phyloP scores from a whole-genome alignment of 441 rosid genomes.

The Brassica balearica region DNA sequence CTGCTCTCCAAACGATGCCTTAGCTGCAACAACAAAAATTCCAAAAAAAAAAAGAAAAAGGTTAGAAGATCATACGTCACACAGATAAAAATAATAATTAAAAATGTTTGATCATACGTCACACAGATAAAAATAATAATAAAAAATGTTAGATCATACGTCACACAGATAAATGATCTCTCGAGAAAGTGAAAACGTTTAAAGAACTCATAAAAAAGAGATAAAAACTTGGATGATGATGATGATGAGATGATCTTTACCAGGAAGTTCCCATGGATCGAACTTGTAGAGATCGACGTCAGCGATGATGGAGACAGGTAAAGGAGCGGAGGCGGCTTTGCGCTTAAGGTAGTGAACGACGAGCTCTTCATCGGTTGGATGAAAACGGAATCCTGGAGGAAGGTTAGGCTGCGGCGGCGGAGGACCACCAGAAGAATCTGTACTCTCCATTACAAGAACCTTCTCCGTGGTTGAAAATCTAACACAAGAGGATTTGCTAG shows the following conservation, averaged over 20 bases:
- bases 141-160: neutral
- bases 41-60: too few relatives aligned
- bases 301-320: constrained; percentile 92
- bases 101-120: neutral
- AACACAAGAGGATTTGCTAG: neutral
- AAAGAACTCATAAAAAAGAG: neutral
- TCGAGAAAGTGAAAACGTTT: neutral
- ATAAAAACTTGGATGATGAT: neutral
- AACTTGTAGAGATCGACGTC: constrained; percentile 95
- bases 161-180: neutral
- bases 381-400: constrained; percentile 97
- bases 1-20: constrained; percentile 94
- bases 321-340: constrained; percentile 90
- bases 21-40: constrained; percentile 19
- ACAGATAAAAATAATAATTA: neutral
- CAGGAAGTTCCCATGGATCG: constrained; percentile 99
- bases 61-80: neutral
- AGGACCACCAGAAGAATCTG: constrained; percentile 59
- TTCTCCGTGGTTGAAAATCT: neutral
- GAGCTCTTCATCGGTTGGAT: constrained; percentile 97
- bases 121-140: neutral
- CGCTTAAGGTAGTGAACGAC: constrained; percentile 98
- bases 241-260: constrained; percentile 45
- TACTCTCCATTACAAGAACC: constrained; percentile 63
- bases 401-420: constrained; percentile 68